Percentiles rank a stretch among this genome's conserved stretches.
These are phyloP conservation scores for Pseudopyricularia cyperi DNA, from an alignment of 2,329 filamentous ascomycete species.

Conservation along the genomic window DNA sequence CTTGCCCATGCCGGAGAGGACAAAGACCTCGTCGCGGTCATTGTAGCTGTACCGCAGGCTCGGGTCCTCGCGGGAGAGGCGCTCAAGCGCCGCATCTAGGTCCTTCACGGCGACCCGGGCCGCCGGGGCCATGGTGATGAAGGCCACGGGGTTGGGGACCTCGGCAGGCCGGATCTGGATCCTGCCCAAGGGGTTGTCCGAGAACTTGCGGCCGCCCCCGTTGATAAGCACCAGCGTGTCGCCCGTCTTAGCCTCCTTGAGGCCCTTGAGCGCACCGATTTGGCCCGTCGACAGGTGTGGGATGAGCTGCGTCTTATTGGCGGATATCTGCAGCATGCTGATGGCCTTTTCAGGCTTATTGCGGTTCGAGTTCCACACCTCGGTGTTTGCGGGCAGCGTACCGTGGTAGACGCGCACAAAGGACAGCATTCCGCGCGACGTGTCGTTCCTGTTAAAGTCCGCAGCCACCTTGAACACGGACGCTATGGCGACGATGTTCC, in stretches of 20 bases:
- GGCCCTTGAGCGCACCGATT: constrained; percentile 83
- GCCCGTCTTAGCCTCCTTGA: constrained; percentile 85
- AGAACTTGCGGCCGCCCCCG: constrained; percentile 39
- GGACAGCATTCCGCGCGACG: constrained; percentile 63
- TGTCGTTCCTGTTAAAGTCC: constrained; percentile 45
- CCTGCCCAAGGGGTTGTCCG: constrained; percentile 55
- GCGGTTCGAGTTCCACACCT: constrained; percentile 55
- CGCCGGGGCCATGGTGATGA: constrained; percentile 74
- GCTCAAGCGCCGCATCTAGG: constrained; percentile 60
- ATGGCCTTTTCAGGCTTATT: constrained; percentile 66
- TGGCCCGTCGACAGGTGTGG: constrained; percentile 70
- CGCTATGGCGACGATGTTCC: constrained; percentile 31
- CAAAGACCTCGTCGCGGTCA: constrained; percentile 83
- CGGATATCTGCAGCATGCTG: constrained; percentile 79
- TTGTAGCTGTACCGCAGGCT: constrained; percentile 77
- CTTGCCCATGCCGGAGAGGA: constrained; percentile 91
- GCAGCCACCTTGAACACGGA: constrained; percentile 93
- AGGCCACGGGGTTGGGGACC: constrained; percentile 89
- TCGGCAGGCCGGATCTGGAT: constrained; percentile 79
- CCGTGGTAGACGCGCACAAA: constrained; percentile 91
- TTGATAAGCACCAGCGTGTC: constrained; percentile 76
- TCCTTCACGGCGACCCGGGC: constrained; percentile 57
- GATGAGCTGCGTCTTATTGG: constrained; percentile 74
- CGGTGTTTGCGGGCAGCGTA: constrained; percentile 56
- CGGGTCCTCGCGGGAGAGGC: constrained; percentile 82